Conservation (phyloP, 257 asterid genomes). For the Jasminum sambac region DNA sequence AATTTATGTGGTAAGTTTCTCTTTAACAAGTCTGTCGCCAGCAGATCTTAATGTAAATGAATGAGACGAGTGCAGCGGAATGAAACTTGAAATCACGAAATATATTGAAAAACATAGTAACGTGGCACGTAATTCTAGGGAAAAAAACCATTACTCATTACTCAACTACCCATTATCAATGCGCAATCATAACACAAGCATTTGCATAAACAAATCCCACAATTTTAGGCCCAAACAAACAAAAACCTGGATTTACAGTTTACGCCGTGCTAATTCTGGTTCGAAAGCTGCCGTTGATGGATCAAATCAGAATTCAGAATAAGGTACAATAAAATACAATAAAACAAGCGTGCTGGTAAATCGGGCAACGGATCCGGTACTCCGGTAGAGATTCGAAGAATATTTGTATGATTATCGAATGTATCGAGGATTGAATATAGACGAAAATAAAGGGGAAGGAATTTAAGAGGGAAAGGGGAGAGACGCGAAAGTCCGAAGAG, state of each 20-base stretch:
- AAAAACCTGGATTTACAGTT: constrained; percentile 6
- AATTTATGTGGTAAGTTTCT: neutral
- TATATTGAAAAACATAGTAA: neutral
- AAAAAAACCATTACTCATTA: neutral
- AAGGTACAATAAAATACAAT: too few relatives aligned
- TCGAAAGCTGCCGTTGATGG: constrained; percentile 3
- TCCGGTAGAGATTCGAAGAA: neutral
- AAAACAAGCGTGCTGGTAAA: neutral
- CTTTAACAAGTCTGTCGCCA: neutral
- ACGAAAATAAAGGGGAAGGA: constrained; percentile 5
- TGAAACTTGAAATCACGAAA: neutral
- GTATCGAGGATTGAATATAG: constrained; percentile 5
- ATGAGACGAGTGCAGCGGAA: neutral
- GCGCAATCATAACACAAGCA: neutral
- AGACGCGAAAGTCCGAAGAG: constrained; percentile 27
- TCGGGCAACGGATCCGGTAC: neutral
- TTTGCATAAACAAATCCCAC: neutral
- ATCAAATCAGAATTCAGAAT: neutral
- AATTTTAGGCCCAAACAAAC: neutral
- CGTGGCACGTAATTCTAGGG: neutral
- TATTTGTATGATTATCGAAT: neutral
- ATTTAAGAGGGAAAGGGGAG: constrained; percentile 10
- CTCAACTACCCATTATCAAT: neutral
- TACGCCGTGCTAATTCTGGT: neutral
- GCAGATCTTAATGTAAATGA: neutral